Evolutionary conservation across 345 rosid genomes (phyloP).

Genomic region (Linum trigynum): DNA sequence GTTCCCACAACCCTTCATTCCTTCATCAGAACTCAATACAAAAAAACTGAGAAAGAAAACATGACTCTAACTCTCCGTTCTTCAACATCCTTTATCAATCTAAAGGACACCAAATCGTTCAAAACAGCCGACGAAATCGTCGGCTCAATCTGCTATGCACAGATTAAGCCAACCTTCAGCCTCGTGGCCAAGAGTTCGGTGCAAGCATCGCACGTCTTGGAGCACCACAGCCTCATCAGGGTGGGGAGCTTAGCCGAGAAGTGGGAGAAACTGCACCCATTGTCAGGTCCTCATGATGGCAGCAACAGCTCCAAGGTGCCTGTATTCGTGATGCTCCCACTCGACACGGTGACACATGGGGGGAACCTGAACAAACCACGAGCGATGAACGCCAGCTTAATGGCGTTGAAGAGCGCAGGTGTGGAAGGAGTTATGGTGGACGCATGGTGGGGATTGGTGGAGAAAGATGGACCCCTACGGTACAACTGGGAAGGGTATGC

Average conservation of each 20-base stretch:
- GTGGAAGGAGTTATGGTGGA: conserved; percentile 49
- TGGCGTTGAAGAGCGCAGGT: conserved; percentile 32
- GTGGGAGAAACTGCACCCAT: background rate
- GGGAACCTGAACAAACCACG: conserved; percentile 23
- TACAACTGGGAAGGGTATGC: conserved; percentile 38
- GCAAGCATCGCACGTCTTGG: background rate
- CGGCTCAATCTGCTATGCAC: background rate
- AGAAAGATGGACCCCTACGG: conserved; percentile 32
- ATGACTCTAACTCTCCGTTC: background rate
- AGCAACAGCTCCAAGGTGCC: conserved; percentile 10
- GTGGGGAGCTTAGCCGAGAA: no score
- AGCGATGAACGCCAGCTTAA: conserved; percentile 30
- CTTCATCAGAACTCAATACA: background rate
- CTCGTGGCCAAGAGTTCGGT: background rate
- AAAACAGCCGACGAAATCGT: background rate
- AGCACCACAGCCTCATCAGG: background rate
- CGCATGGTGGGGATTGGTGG: conserved; percentile 56
- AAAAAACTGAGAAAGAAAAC: background rate
- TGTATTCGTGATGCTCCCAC: conserved; percentile 43
- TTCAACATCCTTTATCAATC: background rate
- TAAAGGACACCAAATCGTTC: no score
- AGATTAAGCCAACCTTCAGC: background rate
- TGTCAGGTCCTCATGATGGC: background rate
- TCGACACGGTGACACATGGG: conserved; percentile 21
- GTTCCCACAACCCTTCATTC: background rate